Percentiles rank a stretch among this genome's conserved stretches.
These are phyloP conservation scores for Anthostomella pinea DNA, from an alignment of 2,329 filamentous ascomycete genomes.

Conservation along the genomic window DNA sequence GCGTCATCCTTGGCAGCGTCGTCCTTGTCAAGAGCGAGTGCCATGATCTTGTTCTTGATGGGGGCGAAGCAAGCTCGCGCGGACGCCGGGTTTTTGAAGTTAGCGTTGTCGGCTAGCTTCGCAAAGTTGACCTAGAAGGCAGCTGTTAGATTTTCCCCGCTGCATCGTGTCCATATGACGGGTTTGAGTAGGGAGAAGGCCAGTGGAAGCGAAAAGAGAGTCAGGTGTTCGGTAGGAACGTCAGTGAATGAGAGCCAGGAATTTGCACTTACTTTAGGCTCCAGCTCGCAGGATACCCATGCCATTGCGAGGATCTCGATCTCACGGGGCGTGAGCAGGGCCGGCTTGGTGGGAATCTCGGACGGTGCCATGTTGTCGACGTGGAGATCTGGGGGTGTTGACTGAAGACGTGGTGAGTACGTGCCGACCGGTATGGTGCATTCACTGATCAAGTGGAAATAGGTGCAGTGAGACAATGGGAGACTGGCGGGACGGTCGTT, in stretches of 20 bases:
- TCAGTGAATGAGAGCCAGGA: neutral
- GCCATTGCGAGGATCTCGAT: constrained; percentile 13
- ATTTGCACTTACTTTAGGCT: constrained; percentile 12
- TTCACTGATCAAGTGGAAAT: no score
- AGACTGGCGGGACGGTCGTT: no score
- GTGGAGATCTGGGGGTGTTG: no score
- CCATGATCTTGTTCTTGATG: constrained; percentile 19
- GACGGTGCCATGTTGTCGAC: constrained; percentile 13
- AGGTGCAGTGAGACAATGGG: no score
- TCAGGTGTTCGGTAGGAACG: neutral
- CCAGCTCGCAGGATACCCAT: constrained; percentile 10
- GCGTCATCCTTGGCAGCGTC: neutral
- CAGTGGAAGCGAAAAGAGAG: neutral
- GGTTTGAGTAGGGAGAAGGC: no score
- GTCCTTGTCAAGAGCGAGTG: no score
- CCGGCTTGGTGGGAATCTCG: neutral
- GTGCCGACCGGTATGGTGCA: no score
- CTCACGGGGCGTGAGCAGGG: constrained; percentile 9
- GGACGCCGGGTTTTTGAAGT: constrained; percentile 13
- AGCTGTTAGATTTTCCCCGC: no score
- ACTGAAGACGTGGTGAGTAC: neutral
- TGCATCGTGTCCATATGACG: constrained; percentile 3
- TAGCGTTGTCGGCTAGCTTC: constrained; percentile 15
- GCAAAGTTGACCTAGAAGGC: constrained; percentile 14
- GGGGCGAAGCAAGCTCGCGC: constrained; percentile 13